These are phyloP conservation scores for Helenozyma rhizophorensis DNA, from an alignment of 805 yeast genomes.

Conservation along the genomic window DNA sequence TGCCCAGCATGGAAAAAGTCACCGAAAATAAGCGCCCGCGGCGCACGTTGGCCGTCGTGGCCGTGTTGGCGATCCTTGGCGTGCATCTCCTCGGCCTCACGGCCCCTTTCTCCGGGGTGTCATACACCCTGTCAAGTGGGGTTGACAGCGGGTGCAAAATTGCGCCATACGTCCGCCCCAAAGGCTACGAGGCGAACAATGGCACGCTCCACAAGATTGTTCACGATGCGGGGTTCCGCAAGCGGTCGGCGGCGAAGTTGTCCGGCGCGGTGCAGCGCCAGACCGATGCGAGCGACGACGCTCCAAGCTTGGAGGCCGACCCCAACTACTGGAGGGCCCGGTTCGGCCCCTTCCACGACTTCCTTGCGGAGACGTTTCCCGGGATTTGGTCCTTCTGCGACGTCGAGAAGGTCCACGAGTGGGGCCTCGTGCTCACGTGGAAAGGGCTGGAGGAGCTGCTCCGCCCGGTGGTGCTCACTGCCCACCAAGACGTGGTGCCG, in stretches of 20 bases:
- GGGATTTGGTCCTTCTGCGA: constrained; percentile 2
- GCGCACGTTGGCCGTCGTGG: no score
- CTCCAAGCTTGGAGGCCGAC: constrained; percentile 40
- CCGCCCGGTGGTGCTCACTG: constrained; percentile 12
- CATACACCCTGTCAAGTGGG: neutral
- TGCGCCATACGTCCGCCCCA: constrained; percentile 23
- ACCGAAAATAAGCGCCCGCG: no score
- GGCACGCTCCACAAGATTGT: constrained; percentile 19
- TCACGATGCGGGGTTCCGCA: constrained; percentile 7
- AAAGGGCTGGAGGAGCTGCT: constrained; percentile 7
- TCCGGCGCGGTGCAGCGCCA: constrained; percentile 59
- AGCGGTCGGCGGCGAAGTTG: constrained; percentile 38
- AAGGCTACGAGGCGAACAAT: constrained; percentile 19
- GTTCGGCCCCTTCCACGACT: constrained; percentile 13
- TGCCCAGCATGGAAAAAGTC: no score
- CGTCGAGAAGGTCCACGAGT: constrained; percentile 8
- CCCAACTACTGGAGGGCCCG: constrained; percentile 43
- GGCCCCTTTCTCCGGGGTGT: no score
- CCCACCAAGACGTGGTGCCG: constrained; percentile 14
- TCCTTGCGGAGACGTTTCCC: constrained; percentile 11
- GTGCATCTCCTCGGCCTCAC: no score
- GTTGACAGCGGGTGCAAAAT: neutral
- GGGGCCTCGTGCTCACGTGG: constrained; percentile 12
- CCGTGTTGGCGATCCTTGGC: no score
- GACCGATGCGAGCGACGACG: constrained; percentile 57